A percentile compares a stretch with the other conserved stretches of the same genome.
Conservation (phyloP, 225 moss, liverwort and hornwort species). For the Lunularia cruciata region DNA sequence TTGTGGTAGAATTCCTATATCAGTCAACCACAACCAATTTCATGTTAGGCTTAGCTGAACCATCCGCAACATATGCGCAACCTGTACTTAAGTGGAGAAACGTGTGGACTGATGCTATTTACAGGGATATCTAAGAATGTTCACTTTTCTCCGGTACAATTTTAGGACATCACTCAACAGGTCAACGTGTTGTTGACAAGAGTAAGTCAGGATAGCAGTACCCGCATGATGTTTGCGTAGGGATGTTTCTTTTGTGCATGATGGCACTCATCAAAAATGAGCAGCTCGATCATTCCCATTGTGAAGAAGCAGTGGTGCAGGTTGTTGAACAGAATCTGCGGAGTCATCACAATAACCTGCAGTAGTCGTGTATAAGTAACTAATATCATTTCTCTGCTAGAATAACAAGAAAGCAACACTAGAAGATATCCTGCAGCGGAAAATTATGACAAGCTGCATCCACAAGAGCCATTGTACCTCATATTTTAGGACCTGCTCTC, state of each 20-base stretch:
- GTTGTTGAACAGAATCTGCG: conserved; percentile 76
- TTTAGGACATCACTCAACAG: no score
- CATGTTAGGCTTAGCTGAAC: not conserved
- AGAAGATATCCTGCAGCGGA: not conserved
- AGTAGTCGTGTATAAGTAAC: not conserved
- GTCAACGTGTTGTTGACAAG: no score
- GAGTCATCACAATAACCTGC: conserved; percentile 98
- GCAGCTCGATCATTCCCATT: conserved; percentile 84
- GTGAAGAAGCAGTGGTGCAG: conserved; percentile 82
- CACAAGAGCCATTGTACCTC: conserved; percentile 48
- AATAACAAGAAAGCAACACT: no score
- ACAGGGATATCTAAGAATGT: no score
- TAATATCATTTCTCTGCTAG: not conserved
- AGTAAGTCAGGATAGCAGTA: conserved; percentile 18
- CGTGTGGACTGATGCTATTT: no score
- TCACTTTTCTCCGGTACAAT: no score
- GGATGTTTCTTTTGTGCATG: conserved; percentile 83
- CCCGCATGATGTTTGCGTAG: conserved; percentile 94
- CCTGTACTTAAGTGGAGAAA: not conserved
- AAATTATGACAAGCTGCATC: not conserved
- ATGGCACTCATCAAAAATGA: conserved; percentile 98
- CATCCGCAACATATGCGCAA: not conserved
- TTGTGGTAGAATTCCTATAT: conserved; percentile 85
- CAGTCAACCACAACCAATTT: not conserved
- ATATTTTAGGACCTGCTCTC: conserved; percentile 55